phyloP scores from a whole-genome alignment of 495 filamentous ascomycete genomes.

The Tirmania nivea region DNA sequence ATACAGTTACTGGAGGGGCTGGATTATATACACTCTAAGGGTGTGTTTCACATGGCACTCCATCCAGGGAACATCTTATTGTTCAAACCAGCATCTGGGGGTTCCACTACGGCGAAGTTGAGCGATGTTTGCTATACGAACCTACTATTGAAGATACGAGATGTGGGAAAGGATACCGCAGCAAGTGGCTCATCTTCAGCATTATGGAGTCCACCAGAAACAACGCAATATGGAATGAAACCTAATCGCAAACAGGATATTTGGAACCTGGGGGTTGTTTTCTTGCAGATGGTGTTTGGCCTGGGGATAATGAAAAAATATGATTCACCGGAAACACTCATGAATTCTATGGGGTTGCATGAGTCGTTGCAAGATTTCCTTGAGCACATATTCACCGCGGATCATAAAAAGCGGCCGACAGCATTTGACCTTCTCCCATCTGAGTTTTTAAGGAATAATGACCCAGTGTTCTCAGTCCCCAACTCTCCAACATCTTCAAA shows the following conservation, averaged over 20 bases:
- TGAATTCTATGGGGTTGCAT: conserved; percentile 39
- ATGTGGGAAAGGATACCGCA: conserved; percentile 24
- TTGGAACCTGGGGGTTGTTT: conserved; percentile 78
- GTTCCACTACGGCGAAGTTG: conserved; percentile 38
- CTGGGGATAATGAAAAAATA: conserved; percentile 52
- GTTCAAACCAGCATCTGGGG: conserved; percentile 33
- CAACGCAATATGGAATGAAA: conserved; percentile 41
- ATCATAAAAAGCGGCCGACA: conserved; percentile 63
- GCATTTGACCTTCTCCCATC: conserved; percentile 77
- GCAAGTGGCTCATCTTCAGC: conserved; percentile 41
- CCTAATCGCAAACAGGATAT: conserved; percentile 50
- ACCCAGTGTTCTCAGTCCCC: conserved; percentile 22
- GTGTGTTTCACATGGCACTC: conserved; percentile 58
- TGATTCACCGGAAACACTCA: conserved; percentile 49
- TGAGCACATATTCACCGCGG: conserved; percentile 56
- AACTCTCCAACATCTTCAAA: conserved; percentile 2
- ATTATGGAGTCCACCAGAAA: conserved; percentile 68
- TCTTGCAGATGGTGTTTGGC: conserved; percentile 89
- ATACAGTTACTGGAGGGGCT: conserved; percentile 77
- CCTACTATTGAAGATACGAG: conserved; percentile 35
- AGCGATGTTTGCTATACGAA: conserved; percentile 47
- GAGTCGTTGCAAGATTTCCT: conserved; percentile 57
- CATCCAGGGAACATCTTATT: conserved; percentile 59
- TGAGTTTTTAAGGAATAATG: conserved; percentile 54
- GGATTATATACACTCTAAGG: conserved; percentile 63